phyloP scores from a whole-genome alignment of 495 filamentous ascomycete genomes.

The Penicillium odoratum region DNA sequence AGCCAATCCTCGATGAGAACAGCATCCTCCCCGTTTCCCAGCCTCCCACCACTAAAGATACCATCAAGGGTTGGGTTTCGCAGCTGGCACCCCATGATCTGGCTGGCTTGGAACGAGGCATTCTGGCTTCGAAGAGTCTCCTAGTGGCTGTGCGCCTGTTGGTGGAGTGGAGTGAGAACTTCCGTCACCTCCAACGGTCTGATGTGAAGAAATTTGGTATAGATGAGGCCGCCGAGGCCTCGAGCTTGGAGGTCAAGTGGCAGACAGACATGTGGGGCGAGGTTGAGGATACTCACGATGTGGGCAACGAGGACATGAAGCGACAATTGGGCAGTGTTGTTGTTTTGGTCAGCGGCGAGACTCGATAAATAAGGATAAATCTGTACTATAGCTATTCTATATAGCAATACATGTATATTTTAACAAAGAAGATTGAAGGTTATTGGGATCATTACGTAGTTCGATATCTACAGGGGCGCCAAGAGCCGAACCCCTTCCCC shows the following conservation, averaged over 20 bases:
- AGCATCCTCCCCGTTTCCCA: slow-evolving; percentile 73
- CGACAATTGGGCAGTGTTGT: slow-evolving; percentile 87
- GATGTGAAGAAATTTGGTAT: slow-evolving; percentile 46
- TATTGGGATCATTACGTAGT: too few relatives aligned
- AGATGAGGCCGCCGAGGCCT: slow-evolving; percentile 69
- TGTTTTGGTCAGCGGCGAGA: slow-evolving; percentile 67
- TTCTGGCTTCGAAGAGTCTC: slow-evolving; percentile 83
- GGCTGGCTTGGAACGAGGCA: slow-evolving; percentile 79
- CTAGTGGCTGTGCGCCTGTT: slow-evolving; percentile 74
- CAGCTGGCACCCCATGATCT: slow-evolving; percentile 74
- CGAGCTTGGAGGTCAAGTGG: slow-evolving; percentile 83
- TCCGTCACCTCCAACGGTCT: slow-evolving; percentile 43
- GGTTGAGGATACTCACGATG: slow-evolving; percentile 98
- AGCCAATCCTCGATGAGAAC: slow-evolving; percentile 68
- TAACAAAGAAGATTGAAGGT: too few relatives aligned
- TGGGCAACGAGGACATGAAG: slow-evolving; percentile 86
- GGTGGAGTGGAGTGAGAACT: slow-evolving; percentile 84
- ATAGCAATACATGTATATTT: neutral
- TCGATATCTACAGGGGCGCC: slow-evolving; percentile 12
- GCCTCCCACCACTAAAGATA: slow-evolving; percentile 66
- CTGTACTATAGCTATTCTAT: slow-evolving; percentile 17
- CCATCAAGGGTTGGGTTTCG: slow-evolving; percentile 77
- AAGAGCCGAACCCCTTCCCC: slow-evolving; percentile 18
- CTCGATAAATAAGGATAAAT: slow-evolving; percentile 20
- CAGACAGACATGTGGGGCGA: slow-evolving; percentile 92